phyloP scores from a whole-genome alignment of 768 basidiomycete species.

The Trichaptum fuscoviolaceum region DNA sequence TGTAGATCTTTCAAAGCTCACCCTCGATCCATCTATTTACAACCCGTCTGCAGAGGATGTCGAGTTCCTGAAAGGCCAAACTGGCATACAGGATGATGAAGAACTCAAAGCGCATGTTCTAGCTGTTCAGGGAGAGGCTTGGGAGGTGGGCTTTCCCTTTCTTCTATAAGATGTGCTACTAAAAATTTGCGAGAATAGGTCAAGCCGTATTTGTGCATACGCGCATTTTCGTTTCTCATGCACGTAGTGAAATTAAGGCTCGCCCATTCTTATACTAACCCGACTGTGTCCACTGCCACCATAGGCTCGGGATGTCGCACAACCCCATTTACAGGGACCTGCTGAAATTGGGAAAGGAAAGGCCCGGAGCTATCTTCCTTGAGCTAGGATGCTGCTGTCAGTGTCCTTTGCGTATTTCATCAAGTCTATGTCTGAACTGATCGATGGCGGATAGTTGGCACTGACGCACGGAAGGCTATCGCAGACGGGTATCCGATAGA shows the following conservation, averaged over 20 bases:
- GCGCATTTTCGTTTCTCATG: background rate
- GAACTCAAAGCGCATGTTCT: constrained; percentile 27
- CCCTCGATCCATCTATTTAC: constrained; percentile 6
- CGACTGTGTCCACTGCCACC: background rate
- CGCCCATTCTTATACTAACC: background rate
- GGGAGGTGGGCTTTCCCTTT: constrained; percentile 17
- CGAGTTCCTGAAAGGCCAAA: constrained; percentile 19
- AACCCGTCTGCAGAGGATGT: constrained; percentile 11
- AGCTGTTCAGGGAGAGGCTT: constrained; percentile 23
- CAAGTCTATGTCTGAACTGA: background rate
- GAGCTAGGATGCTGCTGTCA: constrained; percentile 44
- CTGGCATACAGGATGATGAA: constrained; percentile 24
- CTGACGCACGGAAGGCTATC: constrained; percentile 34
- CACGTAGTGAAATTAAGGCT: background rate
- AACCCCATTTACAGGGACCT: constrained; percentile 20
- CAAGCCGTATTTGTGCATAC: background rate
- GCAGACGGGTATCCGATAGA: constrained; percentile 38
- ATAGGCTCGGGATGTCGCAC: constrained; percentile 13
- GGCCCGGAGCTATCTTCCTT: constrained; percentile 32
- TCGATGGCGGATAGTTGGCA: constrained; percentile 24
- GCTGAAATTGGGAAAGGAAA: constrained; percentile 32
- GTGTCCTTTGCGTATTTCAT: constrained; percentile 10
- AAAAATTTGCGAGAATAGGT: background rate
- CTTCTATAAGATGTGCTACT: background rate
- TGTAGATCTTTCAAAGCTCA: background rate